These are phyloP conservation scores for Mycena albidolilacea DNA, from an alignment of 768 basidiomycete species.

Conservation along the genomic window DNA sequence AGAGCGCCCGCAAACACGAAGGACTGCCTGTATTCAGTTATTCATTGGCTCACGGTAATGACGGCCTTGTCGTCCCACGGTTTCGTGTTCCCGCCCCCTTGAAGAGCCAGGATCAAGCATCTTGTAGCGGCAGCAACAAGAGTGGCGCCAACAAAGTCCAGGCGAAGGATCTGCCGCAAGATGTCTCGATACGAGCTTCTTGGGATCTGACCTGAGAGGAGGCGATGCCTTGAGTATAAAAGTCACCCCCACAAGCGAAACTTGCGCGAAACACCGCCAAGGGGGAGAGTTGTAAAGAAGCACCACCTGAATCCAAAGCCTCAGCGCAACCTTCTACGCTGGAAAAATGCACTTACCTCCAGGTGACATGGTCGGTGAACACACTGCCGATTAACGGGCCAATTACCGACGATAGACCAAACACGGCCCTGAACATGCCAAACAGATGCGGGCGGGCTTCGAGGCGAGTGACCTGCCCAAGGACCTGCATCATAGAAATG, in stretches of 20 bases:
- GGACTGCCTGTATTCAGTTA: not conserved
- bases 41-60: not conserved
- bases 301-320: not conserved
- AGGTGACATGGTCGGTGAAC: not conserved
- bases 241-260: not conserved
- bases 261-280: not conserved
- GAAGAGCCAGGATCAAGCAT: not conserved
- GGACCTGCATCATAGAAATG: not conserved
- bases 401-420: not conserved
- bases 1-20: not conserved
- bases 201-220: not conserved
- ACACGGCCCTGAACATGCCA: not conserved
- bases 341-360: no score
- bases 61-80: not conserved
- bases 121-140: not conserved
- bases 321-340: not conserved
- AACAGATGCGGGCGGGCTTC: not conserved
- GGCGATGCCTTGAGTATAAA: not conserved
- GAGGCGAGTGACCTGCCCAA: not conserved
- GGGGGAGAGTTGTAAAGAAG: not conserved
- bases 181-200: not conserved
- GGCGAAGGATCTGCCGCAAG: not conserved
- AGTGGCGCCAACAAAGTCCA: not conserved
- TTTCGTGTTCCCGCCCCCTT: constrained; percentile 6
- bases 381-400: not conserved